Conservation (phyloP, 257 asterid species). For the Cynanchum wilfordii region DNA sequence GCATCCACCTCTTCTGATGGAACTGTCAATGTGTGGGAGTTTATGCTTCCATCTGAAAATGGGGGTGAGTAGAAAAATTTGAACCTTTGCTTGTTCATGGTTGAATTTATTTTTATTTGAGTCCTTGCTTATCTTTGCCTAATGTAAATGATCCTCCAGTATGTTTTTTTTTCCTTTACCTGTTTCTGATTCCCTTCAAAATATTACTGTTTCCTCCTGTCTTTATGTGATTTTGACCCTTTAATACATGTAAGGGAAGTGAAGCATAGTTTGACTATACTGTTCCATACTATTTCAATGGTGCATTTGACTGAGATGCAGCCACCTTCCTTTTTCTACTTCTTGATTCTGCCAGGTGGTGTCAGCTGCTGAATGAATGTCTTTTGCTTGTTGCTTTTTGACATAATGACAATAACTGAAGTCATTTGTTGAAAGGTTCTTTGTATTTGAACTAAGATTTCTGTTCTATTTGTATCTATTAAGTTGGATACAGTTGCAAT, state of each 20-base stretch:
- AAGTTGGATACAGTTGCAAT: neutral
- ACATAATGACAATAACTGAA: neutral
- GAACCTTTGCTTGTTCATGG: neutral
- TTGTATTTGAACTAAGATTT: neutral
- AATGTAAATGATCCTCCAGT: neutral
- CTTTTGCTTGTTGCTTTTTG: neutral
- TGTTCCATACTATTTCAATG: neutral
- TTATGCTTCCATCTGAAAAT: slow-evolving; percentile 45
- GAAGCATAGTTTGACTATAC: neutral
- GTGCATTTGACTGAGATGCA: neutral
- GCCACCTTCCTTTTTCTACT: neutral
- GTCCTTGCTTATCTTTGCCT: neutral
- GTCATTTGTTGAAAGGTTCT: neutral
- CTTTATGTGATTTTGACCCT: neutral
- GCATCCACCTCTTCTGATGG: slow-evolving; percentile 96
- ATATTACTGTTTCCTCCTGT: neutral
- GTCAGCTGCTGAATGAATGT: neutral
- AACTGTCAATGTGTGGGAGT: slow-evolving; percentile 64
- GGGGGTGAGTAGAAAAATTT: slow-evolving; percentile 49
- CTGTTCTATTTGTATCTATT: neutral
- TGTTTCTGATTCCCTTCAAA: neutral
- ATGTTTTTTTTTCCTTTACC: neutral
- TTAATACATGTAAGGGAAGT: neutral
- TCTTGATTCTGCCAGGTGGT: neutral
- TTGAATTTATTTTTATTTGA: slow-evolving; percentile 12